These are phyloP conservation scores for Cutaneotrichosporon arboriforme DNA, from an alignment of 1,284 basidiomycete genomes.

Conservation along the genomic window DNA sequence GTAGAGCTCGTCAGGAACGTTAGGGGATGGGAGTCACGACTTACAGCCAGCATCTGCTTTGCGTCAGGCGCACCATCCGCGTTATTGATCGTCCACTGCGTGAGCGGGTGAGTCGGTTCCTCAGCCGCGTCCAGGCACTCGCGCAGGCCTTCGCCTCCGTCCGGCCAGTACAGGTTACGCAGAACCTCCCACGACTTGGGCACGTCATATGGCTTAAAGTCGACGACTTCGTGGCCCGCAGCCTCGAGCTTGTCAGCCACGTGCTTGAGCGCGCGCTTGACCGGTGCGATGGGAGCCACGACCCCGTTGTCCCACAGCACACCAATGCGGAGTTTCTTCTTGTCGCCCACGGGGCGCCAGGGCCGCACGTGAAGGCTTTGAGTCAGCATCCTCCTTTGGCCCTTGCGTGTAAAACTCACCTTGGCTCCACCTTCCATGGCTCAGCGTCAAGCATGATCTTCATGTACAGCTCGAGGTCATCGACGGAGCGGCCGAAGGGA, in stretches of 20 bases:
- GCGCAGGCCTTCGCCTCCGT: conserved; percentile 25
- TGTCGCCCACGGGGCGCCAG: conserved; percentile 37
- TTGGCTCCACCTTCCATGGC: conserved; percentile 40
- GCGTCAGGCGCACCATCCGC: conserved; percentile 14
- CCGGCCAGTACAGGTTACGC: conserved; percentile 36
- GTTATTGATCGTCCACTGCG: conserved; percentile 29
- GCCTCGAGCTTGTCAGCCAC: conserved; percentile 27
- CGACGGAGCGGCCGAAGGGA: conserved; percentile 35
- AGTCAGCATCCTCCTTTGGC: not conserved
- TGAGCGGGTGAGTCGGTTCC: conserved; percentile 36
- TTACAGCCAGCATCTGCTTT: conserved; percentile 27
- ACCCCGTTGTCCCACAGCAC: conserved; percentile 48
- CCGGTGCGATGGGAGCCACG: conserved; percentile 43
- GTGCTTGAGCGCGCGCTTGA: conserved; percentile 38
- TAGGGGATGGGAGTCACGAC: not conserved
- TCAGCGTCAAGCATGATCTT: conserved; percentile 29
- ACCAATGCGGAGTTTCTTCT: conserved; percentile 39
- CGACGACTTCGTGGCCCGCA: conserved; percentile 27
- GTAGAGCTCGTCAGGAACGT: too few relatives aligned
- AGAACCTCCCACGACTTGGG: conserved; percentile 29
- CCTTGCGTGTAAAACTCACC: not conserved
- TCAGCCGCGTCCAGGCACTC: conserved; percentile 19
- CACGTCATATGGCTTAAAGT: conserved; percentile 17
- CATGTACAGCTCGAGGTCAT: conserved; percentile 43
- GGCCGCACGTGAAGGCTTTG: not conserved